Base-by-base conservation (phyloP, 2,329 filamentous ascomycete species). In the Cercospora sojina region DNA sequence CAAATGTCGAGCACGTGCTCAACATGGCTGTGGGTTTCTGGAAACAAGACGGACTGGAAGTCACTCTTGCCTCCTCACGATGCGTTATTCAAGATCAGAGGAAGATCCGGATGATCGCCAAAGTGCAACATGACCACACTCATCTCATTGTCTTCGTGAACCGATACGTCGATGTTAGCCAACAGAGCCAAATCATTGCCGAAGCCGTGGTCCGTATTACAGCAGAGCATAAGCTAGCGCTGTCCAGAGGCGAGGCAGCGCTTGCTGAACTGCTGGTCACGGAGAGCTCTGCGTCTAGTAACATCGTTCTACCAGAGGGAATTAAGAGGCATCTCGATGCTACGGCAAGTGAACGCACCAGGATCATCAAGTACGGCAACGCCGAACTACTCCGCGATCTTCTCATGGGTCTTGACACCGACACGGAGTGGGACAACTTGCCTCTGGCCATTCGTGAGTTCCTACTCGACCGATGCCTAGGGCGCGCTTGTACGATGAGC, bases 371-470 rank as follows among this genome's bases (percentile, higher is more conserved):
- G 29, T 23, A 59, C 16, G 31, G 57, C 32, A 47, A 61, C 16
- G 25, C 53, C 3, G 58, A 65, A 43, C 73, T 84, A 1, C 73
- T 86, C 13, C 77, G 79, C 18, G 79, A 82, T 63, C 74, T 72
- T 1, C 64, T 70, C 58, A 73, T 86, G 25, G 83, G 83, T 0
- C 79, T 84, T 31, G 79, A 85, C 47, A 79, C 78, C 57, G 83
- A 86, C 62, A 79, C 78, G 9, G 77, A 84, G 31, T 86, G 84
- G 84, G 84, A 86, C 41, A 75, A 72, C 25, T 74, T 86, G 10
- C 82, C 84, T 3, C 72, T 78, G 16, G 76, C 80, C 7, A 79
- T 85, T 63, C 78, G 84, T 53, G 74, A 76, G n/a, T 72, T 82
- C 6, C 75, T 86, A 20, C 73, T 86, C 2, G 76, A 79, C 8